Percentiles rank a stretch among this genome's conserved stretches.
phyloP scores from a whole-genome alignment of 495 filamentous ascomycete species.

The Penicillium flavigenum region DNA sequence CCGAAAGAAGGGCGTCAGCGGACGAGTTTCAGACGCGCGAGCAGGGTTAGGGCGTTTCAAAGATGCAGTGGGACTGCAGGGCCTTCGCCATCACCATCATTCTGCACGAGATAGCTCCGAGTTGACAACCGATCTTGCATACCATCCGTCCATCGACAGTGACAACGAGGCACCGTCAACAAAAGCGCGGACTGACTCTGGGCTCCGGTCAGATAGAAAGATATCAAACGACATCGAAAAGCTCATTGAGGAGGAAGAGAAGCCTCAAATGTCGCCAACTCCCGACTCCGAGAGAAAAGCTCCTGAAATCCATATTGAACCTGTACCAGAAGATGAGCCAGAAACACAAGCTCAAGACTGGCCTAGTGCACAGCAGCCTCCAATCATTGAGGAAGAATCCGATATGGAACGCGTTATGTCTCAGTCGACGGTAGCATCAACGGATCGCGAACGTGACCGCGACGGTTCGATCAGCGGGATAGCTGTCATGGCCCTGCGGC shows the following conservation, averaged over 20 bases:
- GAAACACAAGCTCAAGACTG: constrained; percentile 24
- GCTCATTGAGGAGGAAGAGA: constrained; percentile 16
- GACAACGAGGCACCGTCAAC: constrained; percentile 29
- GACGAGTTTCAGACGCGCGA: constrained; percentile 76
- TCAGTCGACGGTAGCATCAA: constrained; percentile 38
- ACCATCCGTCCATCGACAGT: constrained; percentile 34
- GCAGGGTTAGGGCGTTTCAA: constrained; percentile 82
- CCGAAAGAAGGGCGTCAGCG: constrained; percentile 74
- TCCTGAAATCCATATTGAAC: constrained; percentile 41
- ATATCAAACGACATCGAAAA: constrained; percentile 18
- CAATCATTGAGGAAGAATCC: constrained; percentile 29
- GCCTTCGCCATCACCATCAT: constrained; percentile 49
- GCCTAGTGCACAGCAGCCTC: constrained; percentile 15
- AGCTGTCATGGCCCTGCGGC: constrained; percentile 42
- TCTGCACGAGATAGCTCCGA: constrained; percentile 42
- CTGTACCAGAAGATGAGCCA: constrained; percentile 22
- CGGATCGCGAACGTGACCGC: constrained; percentile 28
- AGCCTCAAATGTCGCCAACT: constrained; percentile 12
- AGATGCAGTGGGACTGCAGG: constrained; percentile 69
- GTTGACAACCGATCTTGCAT: constrained; percentile 32
- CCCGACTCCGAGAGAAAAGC: constrained; percentile 25
- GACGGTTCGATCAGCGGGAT: constrained; percentile 20
- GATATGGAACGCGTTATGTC: constrained; percentile 35
- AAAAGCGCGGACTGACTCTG: constrained; percentile 20
- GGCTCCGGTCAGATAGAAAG: constrained; percentile 24